phyloP scores from a whole-genome alignment of 2,329 filamentous ascomycete genomes.

The Penicillium sp. region DNA sequence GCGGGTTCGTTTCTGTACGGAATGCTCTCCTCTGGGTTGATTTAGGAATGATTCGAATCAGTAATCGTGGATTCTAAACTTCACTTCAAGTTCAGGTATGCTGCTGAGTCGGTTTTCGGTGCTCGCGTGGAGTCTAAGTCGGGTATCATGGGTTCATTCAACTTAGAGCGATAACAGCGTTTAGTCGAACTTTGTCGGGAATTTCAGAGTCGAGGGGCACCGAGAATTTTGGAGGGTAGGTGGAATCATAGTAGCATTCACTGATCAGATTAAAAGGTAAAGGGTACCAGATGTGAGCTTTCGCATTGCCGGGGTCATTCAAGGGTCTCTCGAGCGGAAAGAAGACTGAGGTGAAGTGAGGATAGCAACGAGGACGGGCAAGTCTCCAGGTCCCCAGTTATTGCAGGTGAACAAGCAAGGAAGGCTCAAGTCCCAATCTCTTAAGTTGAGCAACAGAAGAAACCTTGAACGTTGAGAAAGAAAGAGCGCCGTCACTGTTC shows the following conservation, averaged over 20 bases:
- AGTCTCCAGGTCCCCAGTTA: not conserved
- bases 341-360: not conserved
- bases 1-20: conserved; percentile 23
- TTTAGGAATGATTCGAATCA: not conserved
- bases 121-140: not conserved
- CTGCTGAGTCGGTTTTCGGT: not conserved
- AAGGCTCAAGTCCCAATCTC: not conserved
- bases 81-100: not conserved
- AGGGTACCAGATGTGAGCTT: not conserved
- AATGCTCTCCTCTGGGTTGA: not conserved
- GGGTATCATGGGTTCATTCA: not conserved
- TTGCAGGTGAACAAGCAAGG: not conserved
- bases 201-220: not conserved
- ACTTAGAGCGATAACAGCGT: not conserved
- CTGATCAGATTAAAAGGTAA: not conserved
- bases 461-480: not conserved
- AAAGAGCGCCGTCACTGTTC: conserved; percentile 16
- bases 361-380: not conserved
- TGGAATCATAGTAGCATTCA: not conserved
- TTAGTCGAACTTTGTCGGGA: not conserved
- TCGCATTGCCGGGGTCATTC: conserved; percentile 4
- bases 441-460: not conserved
- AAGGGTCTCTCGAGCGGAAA: not conserved
- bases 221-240: not conserved
- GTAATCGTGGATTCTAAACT: not conserved